Percentiles rank a stretch among this genome's conserved stretches.
Evolutionary conservation across 2,329 filamentous ascomycete species (phyloP).

Genomic region (Botrytis aclada): DNA sequence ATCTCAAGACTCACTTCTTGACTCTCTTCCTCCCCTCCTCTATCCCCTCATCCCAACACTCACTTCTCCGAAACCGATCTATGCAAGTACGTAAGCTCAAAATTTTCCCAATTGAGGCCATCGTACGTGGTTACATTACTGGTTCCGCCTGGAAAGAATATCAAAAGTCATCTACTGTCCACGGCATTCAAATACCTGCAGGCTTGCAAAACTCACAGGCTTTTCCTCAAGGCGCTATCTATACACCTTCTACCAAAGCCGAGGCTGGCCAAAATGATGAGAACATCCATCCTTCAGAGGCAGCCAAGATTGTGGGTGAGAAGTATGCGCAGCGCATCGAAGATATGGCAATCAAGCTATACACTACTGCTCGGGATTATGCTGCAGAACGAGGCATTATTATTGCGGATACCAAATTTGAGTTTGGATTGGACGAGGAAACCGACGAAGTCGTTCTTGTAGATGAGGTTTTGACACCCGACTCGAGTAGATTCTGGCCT

Average conservation of each 20-base stretch:
- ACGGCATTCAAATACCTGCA: constrained; percentile 56
- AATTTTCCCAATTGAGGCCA: constrained; percentile 66
- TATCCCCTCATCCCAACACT: constrained; percentile 43
- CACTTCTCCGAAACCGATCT: constrained; percentile 50
- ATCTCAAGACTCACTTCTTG: constrained; percentile 62
- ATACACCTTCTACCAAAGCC: constrained; percentile 67
- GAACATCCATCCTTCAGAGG: constrained; percentile 61
- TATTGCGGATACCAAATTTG: constrained; percentile 73
- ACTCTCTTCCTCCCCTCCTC: constrained; percentile 53
- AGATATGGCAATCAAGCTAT: constrained; percentile 56
- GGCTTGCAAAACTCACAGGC: constrained; percentile 61
- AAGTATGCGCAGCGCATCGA: constrained; percentile 59
- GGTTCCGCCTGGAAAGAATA: constrained; percentile 70
- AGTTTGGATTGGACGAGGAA: constrained; percentile 62
- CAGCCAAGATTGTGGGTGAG: constrained; percentile 48
- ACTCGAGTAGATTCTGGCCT: constrained; percentile 85
- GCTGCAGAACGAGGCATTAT: constrained; percentile 61
- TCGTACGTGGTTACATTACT: constrained; percentile 72
- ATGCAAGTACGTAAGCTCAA: constrained; percentile 65
- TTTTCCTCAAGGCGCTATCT: constrained; percentile 57
- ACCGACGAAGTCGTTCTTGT: constrained; percentile 63
- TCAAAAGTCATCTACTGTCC: constrained; percentile 59
- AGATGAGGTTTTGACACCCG: constrained; percentile 74
- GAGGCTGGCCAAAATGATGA: constrained; percentile 65
- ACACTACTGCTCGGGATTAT: constrained; percentile 53